A percentile compares a stretch with the other conserved stretches of the same genome.
Evolutionary conservation across 805 yeast species (phyloP).

Genomic region (Lipomyces starkeyi): DNA sequence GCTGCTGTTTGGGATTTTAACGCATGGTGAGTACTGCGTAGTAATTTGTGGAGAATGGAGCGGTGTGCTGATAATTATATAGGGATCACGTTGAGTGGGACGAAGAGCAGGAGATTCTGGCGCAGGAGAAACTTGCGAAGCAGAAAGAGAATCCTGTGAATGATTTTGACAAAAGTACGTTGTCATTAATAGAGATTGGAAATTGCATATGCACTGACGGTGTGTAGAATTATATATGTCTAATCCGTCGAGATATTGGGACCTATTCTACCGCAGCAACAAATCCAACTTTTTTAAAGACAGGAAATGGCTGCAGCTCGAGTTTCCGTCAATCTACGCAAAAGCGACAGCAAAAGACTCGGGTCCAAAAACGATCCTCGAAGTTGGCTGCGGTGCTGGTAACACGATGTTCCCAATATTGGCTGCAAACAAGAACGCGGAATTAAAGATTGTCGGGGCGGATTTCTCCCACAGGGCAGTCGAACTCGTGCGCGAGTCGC

Average conservation of each 20-base stretch:
- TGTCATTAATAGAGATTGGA: neutral
- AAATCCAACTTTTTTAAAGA: slow-evolving; percentile 94
- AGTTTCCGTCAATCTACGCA: slow-evolving; percentile 83
- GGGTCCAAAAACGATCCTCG: slow-evolving; percentile 77
- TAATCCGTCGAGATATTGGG: slow-evolving; percentile 95
- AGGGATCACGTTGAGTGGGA: slow-evolving; percentile 98
- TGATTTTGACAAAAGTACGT: slow-evolving; percentile 69
- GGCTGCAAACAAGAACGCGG: slow-evolving; percentile 79
- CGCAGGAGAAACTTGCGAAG: slow-evolving; percentile 71
- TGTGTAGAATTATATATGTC: slow-evolving; percentile 62
- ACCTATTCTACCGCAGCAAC: slow-evolving; percentile 87
- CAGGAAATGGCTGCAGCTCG: slow-evolving; percentile 93
- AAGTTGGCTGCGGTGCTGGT: slow-evolving; percentile 98
- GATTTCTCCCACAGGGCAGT: slow-evolving; percentile 92
- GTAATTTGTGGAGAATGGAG: neutral
- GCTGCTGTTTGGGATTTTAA: slow-evolving; percentile 86
- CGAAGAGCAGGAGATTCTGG: slow-evolving; percentile 78
- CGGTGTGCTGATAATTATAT: slow-evolving; percentile 27
- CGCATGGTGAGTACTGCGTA: slow-evolving; percentile 62
- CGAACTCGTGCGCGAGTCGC: slow-evolving; percentile 73
- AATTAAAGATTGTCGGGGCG: slow-evolving; percentile 76
- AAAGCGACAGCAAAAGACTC: slow-evolving; percentile 69
- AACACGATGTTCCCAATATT: slow-evolving; percentile 93
- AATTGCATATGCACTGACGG: neutral
- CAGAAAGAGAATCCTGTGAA: slow-evolving; percentile 86